Base-by-base conservation (phyloP, 306 rosid genomes). In the Malus sylvestris region DNA sequence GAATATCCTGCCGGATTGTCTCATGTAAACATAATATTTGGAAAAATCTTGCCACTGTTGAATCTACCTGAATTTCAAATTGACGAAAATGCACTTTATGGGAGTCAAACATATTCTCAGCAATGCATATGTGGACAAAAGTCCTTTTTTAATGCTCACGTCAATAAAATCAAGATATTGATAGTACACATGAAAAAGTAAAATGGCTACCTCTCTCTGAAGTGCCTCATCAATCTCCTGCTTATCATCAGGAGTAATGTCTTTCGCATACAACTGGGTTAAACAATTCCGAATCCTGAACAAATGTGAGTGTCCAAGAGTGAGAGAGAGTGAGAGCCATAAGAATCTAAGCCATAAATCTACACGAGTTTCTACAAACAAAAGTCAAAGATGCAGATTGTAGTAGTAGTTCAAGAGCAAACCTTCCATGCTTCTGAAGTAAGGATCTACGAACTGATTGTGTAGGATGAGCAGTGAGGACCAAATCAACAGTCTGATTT, bases 371-470 rank as follows among this genome's bases (percentile, higher is more conserved):
- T 35, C n/a, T 33, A 66, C 6, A 9, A 70, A 46, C 1, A 25
- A 49, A 49, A 60, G 35, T 27, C 38, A 29, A 23, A 52, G 59
- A 67, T n/a, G 27, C 27, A 76, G 29, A 65, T 6, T 33, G 30
- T 80, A 42, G 55, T 57, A 57, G 60, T 57, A 66, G 64, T 25
- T 52, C n/a, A 23, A 25, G 33, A 59, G 67, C 88, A 73, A 82
- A 96, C 99, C 99, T 92, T 82, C 82, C 98, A 62, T 96, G 99
- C 88, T 96, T 96, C 80, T 96, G 98, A 86, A 96, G 99, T 83
- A 96, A 93, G 45, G 99, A 96, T 80, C 99, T 82, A 58, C 99
- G 98, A 63, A 96, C 81, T 1, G 99, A 92, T 85, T 96, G 99
- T 60, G 99, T 96, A 65, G 99, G 99, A 85, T 96, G 99, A 61